These are phyloP conservation scores for Psilocybe cyanescens DNA, from an alignment of 768 basidiomycete species.

Conservation along the genomic window DNA sequence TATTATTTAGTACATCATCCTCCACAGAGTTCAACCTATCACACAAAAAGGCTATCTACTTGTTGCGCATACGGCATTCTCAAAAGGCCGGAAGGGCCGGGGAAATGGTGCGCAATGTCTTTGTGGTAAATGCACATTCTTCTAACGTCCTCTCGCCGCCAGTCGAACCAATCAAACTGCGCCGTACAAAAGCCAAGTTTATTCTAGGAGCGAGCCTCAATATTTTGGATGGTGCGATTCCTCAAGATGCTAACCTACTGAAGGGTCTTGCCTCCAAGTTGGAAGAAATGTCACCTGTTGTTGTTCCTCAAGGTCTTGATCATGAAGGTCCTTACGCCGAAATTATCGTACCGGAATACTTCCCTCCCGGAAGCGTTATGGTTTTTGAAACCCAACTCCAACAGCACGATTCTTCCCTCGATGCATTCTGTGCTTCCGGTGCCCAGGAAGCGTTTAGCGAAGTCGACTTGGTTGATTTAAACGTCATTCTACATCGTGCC, in stretches of 20 bases:
- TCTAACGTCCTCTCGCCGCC: conserved; percentile 5
- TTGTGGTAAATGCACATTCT: neutral
- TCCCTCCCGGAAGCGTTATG: conserved; percentile 97
- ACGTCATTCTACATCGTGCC: conserved; percentile 82
- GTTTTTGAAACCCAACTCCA: conserved; percentile 87
- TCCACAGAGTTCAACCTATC: conserved; percentile 89
- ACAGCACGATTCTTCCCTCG: conserved; percentile 71
- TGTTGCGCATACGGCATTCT: conserved; percentile 91
- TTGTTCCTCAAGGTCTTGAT: conserved; percentile 66
- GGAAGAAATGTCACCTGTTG: conserved; percentile 61
- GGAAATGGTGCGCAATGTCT: conserved; percentile 65
- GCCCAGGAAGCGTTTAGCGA: conserved; percentile 74
- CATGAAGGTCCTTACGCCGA: conserved; percentile 73
- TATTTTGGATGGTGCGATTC: conserved; percentile 61
- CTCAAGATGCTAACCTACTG: conserved; percentile 54
- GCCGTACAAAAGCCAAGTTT: conserved; percentile 78
- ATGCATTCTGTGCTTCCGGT: conserved; percentile 70
- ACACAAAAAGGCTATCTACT: conserved; percentile 93
- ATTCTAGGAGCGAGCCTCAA: conserved; percentile 79
- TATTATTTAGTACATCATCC: conserved; percentile 77
- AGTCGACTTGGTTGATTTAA: conserved; percentile 86
- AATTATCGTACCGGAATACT: conserved; percentile 82
- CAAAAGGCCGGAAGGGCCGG: conserved; percentile 78
- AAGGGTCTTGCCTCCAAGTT: conserved; percentile 76
- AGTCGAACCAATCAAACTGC: conserved; percentile 88